Percentiles rank a stretch among this genome's conserved stretches.
phyloP scores from a whole-genome alignment of 108 stramenopile genomes.

The Cyclotella kingstonii region DNA sequence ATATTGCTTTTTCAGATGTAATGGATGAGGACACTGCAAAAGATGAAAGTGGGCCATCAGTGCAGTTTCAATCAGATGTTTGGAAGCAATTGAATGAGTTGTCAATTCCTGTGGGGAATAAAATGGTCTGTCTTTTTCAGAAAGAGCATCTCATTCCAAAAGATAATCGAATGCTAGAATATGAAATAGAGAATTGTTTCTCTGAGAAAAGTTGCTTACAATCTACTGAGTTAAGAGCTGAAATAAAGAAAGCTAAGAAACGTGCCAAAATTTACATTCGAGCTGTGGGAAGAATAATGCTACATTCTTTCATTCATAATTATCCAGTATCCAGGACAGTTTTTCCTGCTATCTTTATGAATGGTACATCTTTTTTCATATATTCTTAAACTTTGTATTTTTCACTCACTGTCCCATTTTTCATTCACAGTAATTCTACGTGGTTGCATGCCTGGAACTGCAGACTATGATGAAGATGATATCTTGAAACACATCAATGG shows the following conservation, averaged over 20 bases:
- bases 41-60: constrained; percentile 27
- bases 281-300: constrained; percentile 16
- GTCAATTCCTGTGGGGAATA: constrained; percentile 1
- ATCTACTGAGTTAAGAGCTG: neutral
- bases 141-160: constrained; percentile 1
- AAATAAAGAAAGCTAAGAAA: neutral
- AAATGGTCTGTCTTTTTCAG: neutral
- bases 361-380: constrained; percentile 3
- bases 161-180: neutral
- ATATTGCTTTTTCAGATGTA: neutral
- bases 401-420: neutral
- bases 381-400: too few species aligned
- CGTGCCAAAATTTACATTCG: neutral
- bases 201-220: neutral
- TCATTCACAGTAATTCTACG: constrained; percentile 17
- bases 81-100: constrained; percentile 16
- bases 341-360: constrained; percentile 25
- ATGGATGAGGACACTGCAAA: constrained; percentile 8
- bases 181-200: neutral
- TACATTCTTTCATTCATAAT: constrained; percentile 13
- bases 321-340: constrained; percentile 12
- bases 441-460: constrained; percentile 3
- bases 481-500: constrained; percentile 15
- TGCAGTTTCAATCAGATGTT: constrained; percentile 20
- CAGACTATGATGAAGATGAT: constrained; percentile 19